Conservation (phyloP, 2,329 filamentous ascomycete genomes). For the Phyllachora maydis region DNA sequence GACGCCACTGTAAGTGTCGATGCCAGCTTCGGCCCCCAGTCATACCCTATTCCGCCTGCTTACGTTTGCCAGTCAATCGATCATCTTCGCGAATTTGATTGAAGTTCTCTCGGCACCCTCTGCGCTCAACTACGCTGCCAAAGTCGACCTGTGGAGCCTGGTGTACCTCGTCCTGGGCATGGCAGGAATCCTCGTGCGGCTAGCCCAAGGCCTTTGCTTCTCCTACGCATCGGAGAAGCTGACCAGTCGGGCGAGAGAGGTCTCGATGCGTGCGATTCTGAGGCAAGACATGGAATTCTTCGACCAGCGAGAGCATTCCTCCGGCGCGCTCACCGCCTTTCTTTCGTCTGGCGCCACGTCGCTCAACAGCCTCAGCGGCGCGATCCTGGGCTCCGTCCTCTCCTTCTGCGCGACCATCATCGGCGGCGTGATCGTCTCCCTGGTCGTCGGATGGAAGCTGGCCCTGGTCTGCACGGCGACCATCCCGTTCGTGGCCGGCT, state of each 20-base stretch:
- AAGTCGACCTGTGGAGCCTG: too few species aligned
- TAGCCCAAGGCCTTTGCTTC: too few species aligned
- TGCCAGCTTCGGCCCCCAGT: too few species aligned
- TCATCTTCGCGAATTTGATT: too few species aligned
- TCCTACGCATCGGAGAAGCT: not conserved
- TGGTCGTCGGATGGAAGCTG: constrained; percentile 55
- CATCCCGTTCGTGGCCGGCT: constrained; percentile 45
- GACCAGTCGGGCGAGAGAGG: not conserved
- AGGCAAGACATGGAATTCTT: constrained; percentile 1
- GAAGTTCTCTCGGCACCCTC: too few species aligned
- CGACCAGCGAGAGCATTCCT: not conserved
- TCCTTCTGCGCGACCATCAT: not conserved
- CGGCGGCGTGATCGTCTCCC: constrained; percentile 34
- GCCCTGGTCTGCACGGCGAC: constrained; percentile 48
- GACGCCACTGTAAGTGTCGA: too few species aligned
- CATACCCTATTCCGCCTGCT: too few species aligned
- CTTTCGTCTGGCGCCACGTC: not conserved
- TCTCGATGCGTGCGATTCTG: not conserved
- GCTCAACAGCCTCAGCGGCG: not conserved
- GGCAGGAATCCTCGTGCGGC: too few species aligned
- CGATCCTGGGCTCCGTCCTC: not conserved
- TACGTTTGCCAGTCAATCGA: too few species aligned
- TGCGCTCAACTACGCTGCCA: too few species aligned
- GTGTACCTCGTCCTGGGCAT: too few species aligned
- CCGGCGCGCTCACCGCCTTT: not conserved